phyloP scores from a whole-genome alignment of 2,329 filamentous ascomycete genomes.

The Hypomyces rosellus region DNA sequence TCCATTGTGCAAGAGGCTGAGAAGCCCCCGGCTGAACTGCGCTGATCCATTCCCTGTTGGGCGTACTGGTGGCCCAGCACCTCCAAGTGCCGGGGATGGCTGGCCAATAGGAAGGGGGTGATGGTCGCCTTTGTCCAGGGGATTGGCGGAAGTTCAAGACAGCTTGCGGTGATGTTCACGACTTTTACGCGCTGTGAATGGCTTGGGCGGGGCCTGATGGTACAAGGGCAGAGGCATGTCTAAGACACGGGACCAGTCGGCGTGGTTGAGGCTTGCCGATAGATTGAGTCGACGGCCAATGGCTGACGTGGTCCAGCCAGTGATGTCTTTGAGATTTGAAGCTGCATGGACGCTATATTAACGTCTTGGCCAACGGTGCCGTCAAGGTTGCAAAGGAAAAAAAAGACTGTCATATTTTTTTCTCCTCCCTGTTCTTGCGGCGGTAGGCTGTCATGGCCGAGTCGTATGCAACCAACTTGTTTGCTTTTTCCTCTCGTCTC shows the following conservation, averaged over 20 bases:
- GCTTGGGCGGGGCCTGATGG: conserved; percentile 2
- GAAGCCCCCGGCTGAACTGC: conserved; percentile 5
- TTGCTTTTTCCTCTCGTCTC: no score
- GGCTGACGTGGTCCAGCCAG: conserved; percentile 2
- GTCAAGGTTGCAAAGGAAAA: no score
- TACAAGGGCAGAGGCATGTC: conserved; percentile 7
- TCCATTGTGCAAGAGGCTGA: conserved; percentile 4
- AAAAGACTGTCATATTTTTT: no score
- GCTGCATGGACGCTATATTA: no score
- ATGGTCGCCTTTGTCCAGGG: conserved; percentile 1
- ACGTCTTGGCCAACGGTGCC: no score
- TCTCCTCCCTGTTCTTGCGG: background rate
- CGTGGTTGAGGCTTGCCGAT: background rate
- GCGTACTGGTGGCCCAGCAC: background rate
- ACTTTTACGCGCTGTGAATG: background rate
- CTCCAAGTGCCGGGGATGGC: conserved; percentile 7
- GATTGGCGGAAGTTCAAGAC: conserved; percentile 2
- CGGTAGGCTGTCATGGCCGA: background rate
- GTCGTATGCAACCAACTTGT: no score
- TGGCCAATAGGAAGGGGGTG: conserved; percentile 5
- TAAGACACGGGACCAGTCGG: conserved; percentile 7
- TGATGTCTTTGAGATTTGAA: background rate
- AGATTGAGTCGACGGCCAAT: background rate
- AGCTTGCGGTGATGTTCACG: conserved; percentile 2
- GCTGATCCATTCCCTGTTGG: conserved; percentile 9